Conservation (phyloP, 768 basidiomycete species). For the Lactarius indigo region DNA sequence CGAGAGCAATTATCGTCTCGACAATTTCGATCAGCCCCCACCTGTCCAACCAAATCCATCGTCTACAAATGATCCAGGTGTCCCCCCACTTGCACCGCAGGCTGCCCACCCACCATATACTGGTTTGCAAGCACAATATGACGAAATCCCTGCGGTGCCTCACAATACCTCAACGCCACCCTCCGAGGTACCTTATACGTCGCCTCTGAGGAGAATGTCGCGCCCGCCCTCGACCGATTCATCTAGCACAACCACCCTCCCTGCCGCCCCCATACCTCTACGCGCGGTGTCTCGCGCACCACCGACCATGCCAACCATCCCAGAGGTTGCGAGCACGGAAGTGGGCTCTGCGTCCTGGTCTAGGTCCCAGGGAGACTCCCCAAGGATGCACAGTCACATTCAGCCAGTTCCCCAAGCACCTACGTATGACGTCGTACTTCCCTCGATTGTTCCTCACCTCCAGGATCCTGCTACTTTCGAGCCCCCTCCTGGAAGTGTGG, state of each 20-base stretch:
- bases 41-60: background rate
- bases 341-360: slow-evolving; percentile 6
- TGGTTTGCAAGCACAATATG: background rate
- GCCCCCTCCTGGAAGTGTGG: slow-evolving; percentile 6
- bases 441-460: background rate
- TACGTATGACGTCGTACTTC: background rate
- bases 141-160: background rate
- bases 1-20: slow-evolving; percentile 10
- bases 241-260: slow-evolving; percentile 23
- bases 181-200: slow-evolving; percentile 1
- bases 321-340: slow-evolving; percentile 24
- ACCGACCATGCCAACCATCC: slow-evolving; percentile 22
- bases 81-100: background rate
- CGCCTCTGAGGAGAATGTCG: background rate
- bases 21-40: slow-evolving; percentile 15
- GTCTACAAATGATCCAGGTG: background rate
- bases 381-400: background rate
- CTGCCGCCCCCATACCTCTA: slow-evolving; percentile 7
- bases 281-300: slow-evolving; percentile 10
- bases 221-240: slow-evolving; percentile 10
- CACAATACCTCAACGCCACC: background rate
- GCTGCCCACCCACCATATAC: slow-evolving; percentile 7
- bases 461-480: slow-evolving; percentile 1
- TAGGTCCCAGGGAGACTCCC: slow-evolving; percentile 10
- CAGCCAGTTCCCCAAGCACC: background rate